Evolutionary conservation across 176 grass and related monocot genomes (phyloP).

Genomic region (Oryza punctata): DNA sequence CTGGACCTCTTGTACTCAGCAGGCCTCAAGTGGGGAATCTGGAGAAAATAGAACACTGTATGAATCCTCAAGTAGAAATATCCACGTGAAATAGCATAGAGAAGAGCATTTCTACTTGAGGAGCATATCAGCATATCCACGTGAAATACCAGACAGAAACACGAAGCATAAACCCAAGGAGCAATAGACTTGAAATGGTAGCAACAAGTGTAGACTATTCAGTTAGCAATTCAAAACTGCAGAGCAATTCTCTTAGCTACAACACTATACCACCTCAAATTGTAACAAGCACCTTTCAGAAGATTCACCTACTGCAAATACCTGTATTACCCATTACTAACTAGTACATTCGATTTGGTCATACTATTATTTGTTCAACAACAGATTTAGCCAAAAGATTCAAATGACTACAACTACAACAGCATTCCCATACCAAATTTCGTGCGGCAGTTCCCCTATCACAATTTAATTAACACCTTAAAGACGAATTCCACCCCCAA

Average conservation of each 20-base stretch:
- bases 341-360: background rate
- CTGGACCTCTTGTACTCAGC: constrained; percentile 70
- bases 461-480: background rate
- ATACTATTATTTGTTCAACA: background rate
- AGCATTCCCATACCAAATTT: background rate
- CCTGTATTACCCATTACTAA: background rate
- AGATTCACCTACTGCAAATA: too few species aligned
- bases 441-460: background rate
- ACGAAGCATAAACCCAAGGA: background rate
- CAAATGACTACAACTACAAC: background rate
- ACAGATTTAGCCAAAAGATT: background rate
- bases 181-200: too few species aligned
- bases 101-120: too few species aligned
- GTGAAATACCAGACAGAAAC: background rate
- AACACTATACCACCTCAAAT: background rate
- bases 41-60: background rate
- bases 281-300: background rate
- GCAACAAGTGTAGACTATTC: too few species aligned
- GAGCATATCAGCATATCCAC: too few species aligned
- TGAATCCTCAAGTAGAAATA: background rate
- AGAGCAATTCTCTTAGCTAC: too few species aligned
- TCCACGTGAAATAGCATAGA: background rate
- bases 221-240: too few species aligned
- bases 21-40: constrained; percentile 74
- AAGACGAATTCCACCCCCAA: background rate